A percentile compares a stretch with the other conserved stretches of the same genome.
Conservation (phyloP, 345 rosid genomes). For the Arabidopsis suecica region DNA sequence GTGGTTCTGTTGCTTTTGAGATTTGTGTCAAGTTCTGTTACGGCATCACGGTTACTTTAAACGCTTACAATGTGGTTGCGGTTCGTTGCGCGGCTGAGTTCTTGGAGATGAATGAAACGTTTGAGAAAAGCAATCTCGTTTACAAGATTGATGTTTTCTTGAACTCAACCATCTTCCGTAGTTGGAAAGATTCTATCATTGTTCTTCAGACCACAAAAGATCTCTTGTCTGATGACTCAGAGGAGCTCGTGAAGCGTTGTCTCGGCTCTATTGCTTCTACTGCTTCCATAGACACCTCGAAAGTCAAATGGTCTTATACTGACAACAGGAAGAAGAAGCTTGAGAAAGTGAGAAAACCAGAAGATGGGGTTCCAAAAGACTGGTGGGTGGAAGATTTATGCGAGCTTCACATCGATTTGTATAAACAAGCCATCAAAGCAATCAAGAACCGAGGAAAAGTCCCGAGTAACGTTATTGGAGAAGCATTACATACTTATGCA, state of each 20-base stretch:
- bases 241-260: slow-evolving; percentile 37
- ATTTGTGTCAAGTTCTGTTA: slow-evolving; percentile 45
- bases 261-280: slow-evolving; percentile 53
- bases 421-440: slow-evolving; percentile 49
- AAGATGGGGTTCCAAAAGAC: slow-evolving; percentile 54
- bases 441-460: slow-evolving; percentile 48
- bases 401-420: slow-evolving; percentile 54
- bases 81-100: slow-evolving; percentile 55
- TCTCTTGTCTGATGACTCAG: slow-evolving; percentile 21
- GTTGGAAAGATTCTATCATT: slow-evolving; percentile 62
- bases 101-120: slow-evolving; percentile 60
- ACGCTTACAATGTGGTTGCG: slow-evolving; percentile 47
- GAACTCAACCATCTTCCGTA: slow-evolving; percentile 53
- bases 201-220: slow-evolving; percentile 55
- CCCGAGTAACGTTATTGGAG: slow-evolving; percentile 47
- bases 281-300: slow-evolving; percentile 53
- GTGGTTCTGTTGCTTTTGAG: slow-evolving; percentile 60
- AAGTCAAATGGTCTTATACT: slow-evolving; percentile 59
- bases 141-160: slow-evolving; percentile 65
- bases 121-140: slow-evolving; percentile 58
- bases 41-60: slow-evolving; percentile 46
- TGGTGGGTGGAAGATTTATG: slow-evolving; percentile 71
- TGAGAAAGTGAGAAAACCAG: slow-evolving; percentile 47
- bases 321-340: slow-evolving; percentile 55
- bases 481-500: slow-evolving; percentile 55